A percentile compares a stretch with the other conserved stretches of the same genome.
phyloP scores from a whole-genome alignment of 306 rosid species.

The Malus sylvestris region DNA sequence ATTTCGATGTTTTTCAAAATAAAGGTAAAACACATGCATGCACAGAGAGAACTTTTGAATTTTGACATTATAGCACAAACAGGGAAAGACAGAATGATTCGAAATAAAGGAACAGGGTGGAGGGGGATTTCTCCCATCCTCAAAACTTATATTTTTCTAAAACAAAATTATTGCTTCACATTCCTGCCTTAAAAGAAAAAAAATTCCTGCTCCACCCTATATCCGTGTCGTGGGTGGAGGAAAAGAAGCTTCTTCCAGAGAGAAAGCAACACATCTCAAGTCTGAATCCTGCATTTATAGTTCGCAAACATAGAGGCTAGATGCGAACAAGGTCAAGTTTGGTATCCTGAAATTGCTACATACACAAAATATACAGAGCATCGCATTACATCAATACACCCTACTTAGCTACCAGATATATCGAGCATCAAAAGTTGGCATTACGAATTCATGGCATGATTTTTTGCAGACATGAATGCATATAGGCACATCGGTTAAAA shows the following conservation, averaged over 20 bases:
- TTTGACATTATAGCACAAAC: not conserved
- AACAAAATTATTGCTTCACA: not conserved
- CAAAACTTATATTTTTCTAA: not conserved
- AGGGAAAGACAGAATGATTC: not conserved
- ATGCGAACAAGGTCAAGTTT: not conserved
- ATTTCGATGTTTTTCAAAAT: not conserved
- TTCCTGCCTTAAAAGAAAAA: not conserved
- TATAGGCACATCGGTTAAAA: not conserved
- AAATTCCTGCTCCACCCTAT: not conserved
- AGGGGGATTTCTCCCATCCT: not conserved
- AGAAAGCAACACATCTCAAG: not conserved
- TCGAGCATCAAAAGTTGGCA: not conserved
- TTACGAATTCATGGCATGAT: not conserved
- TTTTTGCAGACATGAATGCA: not conserved
- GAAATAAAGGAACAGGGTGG: not conserved
- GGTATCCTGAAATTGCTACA: not conserved
- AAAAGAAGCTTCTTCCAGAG: not conserved
- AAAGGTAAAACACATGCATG: not conserved
- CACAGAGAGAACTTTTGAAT: not conserved
- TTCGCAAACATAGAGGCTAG: not conserved
- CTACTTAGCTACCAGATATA: not conserved
- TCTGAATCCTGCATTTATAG: not conserved
- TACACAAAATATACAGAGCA: not conserved
- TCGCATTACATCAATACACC: not conserved
- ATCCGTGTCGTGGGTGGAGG: not conserved